Base-by-base conservation (phyloP, 306 rosid species). In the Heteromeles arbutifolia region DNA sequence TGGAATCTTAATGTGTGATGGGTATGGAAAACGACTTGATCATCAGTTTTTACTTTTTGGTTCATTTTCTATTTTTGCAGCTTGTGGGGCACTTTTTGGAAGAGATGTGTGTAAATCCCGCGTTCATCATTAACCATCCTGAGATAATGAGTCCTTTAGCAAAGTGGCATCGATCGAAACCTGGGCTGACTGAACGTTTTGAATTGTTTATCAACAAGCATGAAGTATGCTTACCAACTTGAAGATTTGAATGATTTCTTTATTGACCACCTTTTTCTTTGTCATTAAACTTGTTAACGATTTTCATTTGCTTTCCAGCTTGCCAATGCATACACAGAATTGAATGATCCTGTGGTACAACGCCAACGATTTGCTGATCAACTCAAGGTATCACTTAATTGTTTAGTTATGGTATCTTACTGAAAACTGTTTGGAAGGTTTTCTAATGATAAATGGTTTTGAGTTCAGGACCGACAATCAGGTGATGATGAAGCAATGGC, bases 401-500 rank as follows among this genome's bases (percentile, higher is more conserved):
- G 71, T 57, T 53, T 37, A 22, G 22, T 10, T n/a, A 22, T 53
- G 31, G 59, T 14, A 39, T 15, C 19, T 61, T 69, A 8, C 6
- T 5, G 32, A 21, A 58, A 39, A 25, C 50, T 64, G 5, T 67
- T 72, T 18, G 15, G 52, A 54, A 3, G 54, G 64, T 71, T 13
- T 65, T 70, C 56, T 62, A 28, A 74, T 32, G 34, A 57, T 72
- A 15, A 78, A 13, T 79, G 61, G 32, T 71, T 48, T 58, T 84
- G 58, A 50, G 24, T 81, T 65, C 82, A 94, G 98, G 98, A 90
- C 79, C 89, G 97, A 63, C 95, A 90, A 74, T 90, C 96, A 0
- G 98, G 98, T n/a, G 97, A 95, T 72, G 98, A 95, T 74, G 98
- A 95, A 82, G 96, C 98, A 39, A 92, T 92, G 96, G 92, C 96